These are phyloP conservation scores for Colletotrichum scovillei DNA, from an alignment of 2,329 filamentous ascomycete species.

Conservation along the genomic window DNA sequence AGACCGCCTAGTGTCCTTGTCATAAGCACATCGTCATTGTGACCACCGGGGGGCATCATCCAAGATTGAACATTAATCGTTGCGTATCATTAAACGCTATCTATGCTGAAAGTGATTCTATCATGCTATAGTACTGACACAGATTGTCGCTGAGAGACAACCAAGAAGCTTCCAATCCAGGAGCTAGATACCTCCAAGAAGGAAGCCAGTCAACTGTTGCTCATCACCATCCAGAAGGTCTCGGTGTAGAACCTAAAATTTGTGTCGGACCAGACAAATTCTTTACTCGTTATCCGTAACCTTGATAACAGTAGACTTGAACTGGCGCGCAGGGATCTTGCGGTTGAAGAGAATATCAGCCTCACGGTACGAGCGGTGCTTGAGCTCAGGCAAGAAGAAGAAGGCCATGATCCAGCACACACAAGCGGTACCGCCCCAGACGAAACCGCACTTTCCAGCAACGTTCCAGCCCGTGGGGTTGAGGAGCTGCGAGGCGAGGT, in stretches of 20 bases:
- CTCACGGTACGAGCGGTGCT: slow-evolving; percentile 57
- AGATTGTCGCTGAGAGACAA: neutral
- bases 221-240: neutral
- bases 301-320: slow-evolving; percentile 55
- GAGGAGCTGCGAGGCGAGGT: slow-evolving; percentile 51
- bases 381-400: slow-evolving; percentile 57
- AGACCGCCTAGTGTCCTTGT: too few species aligned
- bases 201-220: neutral
- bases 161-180: neutral
- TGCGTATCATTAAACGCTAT: neutral
- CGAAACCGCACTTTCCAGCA: slow-evolving; percentile 58
- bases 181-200: neutral
- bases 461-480: slow-evolving; percentile 53
- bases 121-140: neutral
- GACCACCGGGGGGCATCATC: too few species aligned
- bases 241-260: neutral
- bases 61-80: neutral
- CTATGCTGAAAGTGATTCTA: neutral
- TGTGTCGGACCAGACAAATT: too few species aligned
- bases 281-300: slow-evolving; percentile 53
- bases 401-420: slow-evolving; percentile 54
- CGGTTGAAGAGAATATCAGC: slow-evolving; percentile 57
- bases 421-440: slow-evolving; percentile 56
- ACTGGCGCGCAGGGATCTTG: slow-evolving; percentile 53
- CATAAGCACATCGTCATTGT: too few species aligned